Conservation (phyloP, 495 filamentous ascomycete genomes). For the Extremus antarcticus region DNA sequence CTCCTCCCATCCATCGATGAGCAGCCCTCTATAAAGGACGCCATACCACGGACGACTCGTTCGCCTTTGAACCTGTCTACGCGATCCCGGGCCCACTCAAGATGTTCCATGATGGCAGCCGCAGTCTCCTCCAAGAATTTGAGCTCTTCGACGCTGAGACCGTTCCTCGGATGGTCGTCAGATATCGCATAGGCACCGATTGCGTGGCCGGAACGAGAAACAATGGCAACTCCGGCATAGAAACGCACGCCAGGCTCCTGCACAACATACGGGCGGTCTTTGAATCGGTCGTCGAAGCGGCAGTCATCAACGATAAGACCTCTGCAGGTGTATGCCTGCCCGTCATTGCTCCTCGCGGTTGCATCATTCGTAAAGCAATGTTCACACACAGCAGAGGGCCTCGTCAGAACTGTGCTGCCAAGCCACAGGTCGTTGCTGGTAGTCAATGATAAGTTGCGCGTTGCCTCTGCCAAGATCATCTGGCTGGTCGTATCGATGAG, state of each 20-base stretch:
- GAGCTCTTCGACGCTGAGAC: slow-evolving; percentile 27
- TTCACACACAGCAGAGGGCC: slow-evolving; percentile 9
- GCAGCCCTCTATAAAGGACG: slow-evolving; percentile 7
- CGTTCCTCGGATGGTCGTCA: slow-evolving; percentile 22
- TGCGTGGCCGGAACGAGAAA: slow-evolving; percentile 17
- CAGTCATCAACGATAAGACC: slow-evolving; percentile 29
- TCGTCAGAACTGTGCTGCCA: slow-evolving; percentile 13
- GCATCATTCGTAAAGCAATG: slow-evolving; percentile 18
- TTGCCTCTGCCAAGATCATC: slow-evolving; percentile 34
- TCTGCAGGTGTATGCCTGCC: neutral
- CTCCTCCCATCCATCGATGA: neutral
- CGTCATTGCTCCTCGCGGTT: slow-evolving; percentile 16
- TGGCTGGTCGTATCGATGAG: slow-evolving; percentile 31
- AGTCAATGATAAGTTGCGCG: slow-evolving; percentile 14
- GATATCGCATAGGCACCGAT: slow-evolving; percentile 20
- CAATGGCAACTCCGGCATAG: slow-evolving; percentile 24
- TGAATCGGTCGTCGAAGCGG: slow-evolving; percentile 28
- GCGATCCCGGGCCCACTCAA: slow-evolving; percentile 28
- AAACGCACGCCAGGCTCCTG: slow-evolving; percentile 14
- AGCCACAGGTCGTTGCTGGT: slow-evolving; percentile 22
- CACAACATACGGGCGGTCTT: slow-evolving; percentile 19
- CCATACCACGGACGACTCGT: slow-evolving; percentile 5
- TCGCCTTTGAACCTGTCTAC: slow-evolving; percentile 6
- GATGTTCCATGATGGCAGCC: slow-evolving; percentile 35
- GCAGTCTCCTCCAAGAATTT: slow-evolving; percentile 35